Evolutionary conservation across 2,329 filamentous ascomycete genomes (phyloP).

Genomic region (Colletotrichum paranaense): DNA sequence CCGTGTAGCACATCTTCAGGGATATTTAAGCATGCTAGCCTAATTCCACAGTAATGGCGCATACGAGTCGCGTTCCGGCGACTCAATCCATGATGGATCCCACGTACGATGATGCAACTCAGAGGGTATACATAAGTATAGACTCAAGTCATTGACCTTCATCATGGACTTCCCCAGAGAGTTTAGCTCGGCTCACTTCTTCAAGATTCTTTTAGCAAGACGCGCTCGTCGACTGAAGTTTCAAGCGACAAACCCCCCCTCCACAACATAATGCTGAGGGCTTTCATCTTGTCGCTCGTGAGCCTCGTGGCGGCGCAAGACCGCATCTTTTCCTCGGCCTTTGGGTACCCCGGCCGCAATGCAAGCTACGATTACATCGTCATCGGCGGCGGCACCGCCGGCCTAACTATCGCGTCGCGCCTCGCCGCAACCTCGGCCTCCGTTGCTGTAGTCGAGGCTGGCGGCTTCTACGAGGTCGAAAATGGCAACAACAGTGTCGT

Average conservation of each 20-base stretch:
- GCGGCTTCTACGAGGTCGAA: constrained; percentile 45
- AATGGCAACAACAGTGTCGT: constrained; percentile 42
- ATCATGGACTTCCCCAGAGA: background rate
- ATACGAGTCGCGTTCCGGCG: background rate
- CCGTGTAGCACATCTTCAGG: background rate
- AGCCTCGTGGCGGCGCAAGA: constrained; percentile 6
- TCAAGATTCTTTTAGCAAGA: background rate
- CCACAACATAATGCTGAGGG: background rate
- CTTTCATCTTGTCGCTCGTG: background rate
- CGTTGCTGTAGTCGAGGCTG: constrained; percentile 53
- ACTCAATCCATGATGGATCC: background rate
- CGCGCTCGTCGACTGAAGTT: background rate
- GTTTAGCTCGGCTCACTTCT: background rate
- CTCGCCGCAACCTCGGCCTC: constrained; percentile 44
- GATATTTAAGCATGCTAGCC: background rate
- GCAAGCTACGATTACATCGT: constrained; percentile 39
- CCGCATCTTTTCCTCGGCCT: constrained; percentile 28
- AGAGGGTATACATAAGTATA: background rate
- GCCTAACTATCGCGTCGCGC: constrained; percentile 47
- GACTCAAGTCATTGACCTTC: no score
- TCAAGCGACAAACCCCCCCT: background rate
- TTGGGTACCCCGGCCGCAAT: constrained; percentile 35
- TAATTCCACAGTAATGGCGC: background rate
- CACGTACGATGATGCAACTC: background rate
- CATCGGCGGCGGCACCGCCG: constrained; percentile 52